Conservation (phyloP, 1,284 basidiomycete genomes). For the Pseudozyma sp. region DNA sequence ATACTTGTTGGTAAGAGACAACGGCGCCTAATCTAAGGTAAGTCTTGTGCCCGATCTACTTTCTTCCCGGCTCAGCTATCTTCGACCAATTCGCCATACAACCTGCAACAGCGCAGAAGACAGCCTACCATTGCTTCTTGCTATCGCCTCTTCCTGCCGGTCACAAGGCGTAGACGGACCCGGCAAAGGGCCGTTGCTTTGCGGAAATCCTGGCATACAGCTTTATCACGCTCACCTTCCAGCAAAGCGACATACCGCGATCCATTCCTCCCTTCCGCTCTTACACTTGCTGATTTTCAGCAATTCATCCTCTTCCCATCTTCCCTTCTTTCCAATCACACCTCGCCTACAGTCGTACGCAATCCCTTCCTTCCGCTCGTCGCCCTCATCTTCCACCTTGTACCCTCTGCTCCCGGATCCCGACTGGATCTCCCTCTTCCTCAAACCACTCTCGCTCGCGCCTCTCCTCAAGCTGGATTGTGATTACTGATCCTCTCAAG, state of each 20-base stretch:
- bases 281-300: slow-evolving; percentile 24
- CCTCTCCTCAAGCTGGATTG: slow-evolving; percentile 30
- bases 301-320: slow-evolving; percentile 15
- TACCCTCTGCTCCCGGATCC: slow-evolving; percentile 8
- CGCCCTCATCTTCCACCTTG: slow-evolving; percentile 7
- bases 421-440: slow-evolving; percentile 12
- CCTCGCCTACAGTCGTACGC: slow-evolving; percentile 42
- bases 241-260: not conserved
- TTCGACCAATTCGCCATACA: too few species aligned
- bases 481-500: slow-evolving; percentile 45
- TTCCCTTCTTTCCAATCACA: not conserved
- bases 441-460: slow-evolving; percentile 18
- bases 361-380: slow-evolving; percentile 10
- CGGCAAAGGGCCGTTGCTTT: too few species aligned
- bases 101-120: too few species aligned
- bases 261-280: slow-evolving; percentile 10
- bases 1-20: not conserved
- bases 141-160: too few species aligned
- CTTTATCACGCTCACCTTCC: not conserved
- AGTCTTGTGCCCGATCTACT: not conserved
- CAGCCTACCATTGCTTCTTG: not conserved
- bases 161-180: too few species aligned
- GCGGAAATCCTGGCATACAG: too few species aligned
- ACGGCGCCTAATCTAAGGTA: slow-evolving; percentile 24
- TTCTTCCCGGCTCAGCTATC: not conserved